Conservation (phyloP, 169 alveolate species). For the Plasmodium malariae region DNA sequence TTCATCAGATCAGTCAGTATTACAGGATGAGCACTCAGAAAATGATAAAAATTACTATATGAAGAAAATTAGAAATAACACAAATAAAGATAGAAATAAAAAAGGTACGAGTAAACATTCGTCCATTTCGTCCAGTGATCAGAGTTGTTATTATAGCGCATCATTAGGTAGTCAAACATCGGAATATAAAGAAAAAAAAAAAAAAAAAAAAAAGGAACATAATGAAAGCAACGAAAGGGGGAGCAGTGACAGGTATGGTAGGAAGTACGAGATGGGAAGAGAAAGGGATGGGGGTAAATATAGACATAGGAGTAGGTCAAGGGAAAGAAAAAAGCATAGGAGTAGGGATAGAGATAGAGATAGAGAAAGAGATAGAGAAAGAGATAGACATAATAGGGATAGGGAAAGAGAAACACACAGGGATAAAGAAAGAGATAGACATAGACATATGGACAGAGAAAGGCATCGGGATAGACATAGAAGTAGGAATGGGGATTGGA, state of each 20-base stretch:
- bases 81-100: no score
- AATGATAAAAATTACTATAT: no score
- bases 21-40: neutral
- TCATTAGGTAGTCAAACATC: constrained; percentile 5
- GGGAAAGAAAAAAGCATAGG: neutral
- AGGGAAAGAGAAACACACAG: constrained; percentile 3
- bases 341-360: constrained; percentile 2
- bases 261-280: constrained; percentile 8
- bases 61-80: no score
- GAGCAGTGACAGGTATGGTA: neutral
- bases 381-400: neutral
- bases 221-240: neutral
- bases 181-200: constrained; percentile 23
- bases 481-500: neutral
- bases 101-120: no score
- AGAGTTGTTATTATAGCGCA: neutral
- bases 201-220: neutral
- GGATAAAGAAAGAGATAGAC: neutral
- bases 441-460: neutral
- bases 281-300: constrained; percentile 10
- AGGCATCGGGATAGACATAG: neutral
- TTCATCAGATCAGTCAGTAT: neutral
- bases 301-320: neutral
- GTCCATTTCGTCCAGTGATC: neutral
- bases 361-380: neutral